Evolutionary conservation across 305 asterid species (phyloP), one percentile per base, ranked within the genome.

Genomic region (Nicotiana rustica): DNA sequence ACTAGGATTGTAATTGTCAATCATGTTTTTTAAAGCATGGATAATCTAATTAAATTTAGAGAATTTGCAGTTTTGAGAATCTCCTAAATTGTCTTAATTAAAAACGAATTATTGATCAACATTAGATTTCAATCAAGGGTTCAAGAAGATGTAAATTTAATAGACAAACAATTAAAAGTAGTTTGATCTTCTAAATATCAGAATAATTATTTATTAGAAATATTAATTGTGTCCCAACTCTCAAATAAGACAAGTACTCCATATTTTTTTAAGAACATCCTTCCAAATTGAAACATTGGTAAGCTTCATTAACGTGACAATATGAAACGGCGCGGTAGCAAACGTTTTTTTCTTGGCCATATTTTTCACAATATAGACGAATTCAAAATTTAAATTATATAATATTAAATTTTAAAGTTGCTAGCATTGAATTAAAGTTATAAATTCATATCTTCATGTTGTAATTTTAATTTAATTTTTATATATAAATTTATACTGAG

Each of bases 121-220:
- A 38, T 36, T 36, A 68, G 47, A 38, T 38, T 41, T 41, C 47
- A 41, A 41, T 41, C 47, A 25, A 25, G 25, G 25, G 25, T 25
- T 25, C 25, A 62, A 19, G 14, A 19, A 19, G 35, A 61, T 61
- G 13, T 18, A 61, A 61, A 19, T 7, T 41, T 41, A 18, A 4
- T 18, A 31, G 35, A 62, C 67, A 62, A 21, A 9, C 60, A 70
- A 70, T 12, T 70, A 10, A 69, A 41, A 18, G 78, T 2, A 41
- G 78, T 5, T 44, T 71, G 77, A 38, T 25, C 31, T 65, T 12
- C 7, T 21, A 31, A 66, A 31, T 17, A 65, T 66, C 21, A 67
- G 61, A 21, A 47, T 36, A 71, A 71, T 71, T 47, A 71, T 71
- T 44, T 71, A 71, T 12, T 6, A 44, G 13, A 44, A 44, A 70